phyloP scores from a whole-genome alignment of 2,329 filamentous ascomycete genomes.

The Canariomyces notabilis region DNA sequence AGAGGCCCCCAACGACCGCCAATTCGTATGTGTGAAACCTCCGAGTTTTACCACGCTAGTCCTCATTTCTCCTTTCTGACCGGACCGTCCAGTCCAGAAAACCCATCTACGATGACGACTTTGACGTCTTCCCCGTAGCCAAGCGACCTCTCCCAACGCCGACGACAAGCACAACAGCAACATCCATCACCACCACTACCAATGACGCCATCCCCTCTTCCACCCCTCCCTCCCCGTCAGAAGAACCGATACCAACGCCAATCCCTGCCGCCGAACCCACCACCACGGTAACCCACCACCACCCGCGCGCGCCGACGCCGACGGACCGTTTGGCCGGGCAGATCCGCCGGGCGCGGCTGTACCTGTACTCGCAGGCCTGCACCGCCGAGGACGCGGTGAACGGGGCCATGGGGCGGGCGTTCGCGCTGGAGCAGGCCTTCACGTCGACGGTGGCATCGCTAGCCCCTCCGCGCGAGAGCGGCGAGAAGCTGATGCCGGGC shows the following conservation, averaged over 20 bases:
- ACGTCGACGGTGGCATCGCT: conserved; percentile 84
- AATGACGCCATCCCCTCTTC: conserved; percentile 21
- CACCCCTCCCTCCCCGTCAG: conserved; percentile 24
- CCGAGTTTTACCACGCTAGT: neutral
- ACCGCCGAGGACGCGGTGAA: conserved; percentile 79
- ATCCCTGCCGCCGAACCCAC: conserved; percentile 17
- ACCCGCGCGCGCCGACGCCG: conserved; percentile 56
- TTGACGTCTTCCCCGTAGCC: conserved; percentile 41
- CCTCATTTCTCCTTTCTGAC: conserved; percentile 11
- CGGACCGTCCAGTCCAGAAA: conserved; percentile 44
- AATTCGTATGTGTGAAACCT: conserved; percentile 23
- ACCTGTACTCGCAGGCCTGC: conserved; percentile 70
- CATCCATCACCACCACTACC: conserved; percentile 15
- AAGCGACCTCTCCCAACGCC: conserved; percentile 32
- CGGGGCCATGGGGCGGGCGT: conserved; percentile 69
- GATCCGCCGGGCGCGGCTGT: conserved; percentile 73
- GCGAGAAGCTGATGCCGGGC: conserved; percentile 85
- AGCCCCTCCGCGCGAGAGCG: conserved; percentile 77
- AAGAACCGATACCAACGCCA: conserved; percentile 18
- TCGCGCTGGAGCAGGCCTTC: conserved; percentile 83
- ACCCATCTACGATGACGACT: conserved; percentile 77
- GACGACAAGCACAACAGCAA: conserved; percentile 17
- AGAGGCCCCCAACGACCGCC: conserved; percentile 40
- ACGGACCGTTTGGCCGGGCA: conserved; percentile 85
- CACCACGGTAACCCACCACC: conserved; percentile 27